Evolutionary conservation across 2,329 filamentous ascomycete species (phyloP), one percentile per base, ranked within the genome.

Genomic region (Colletotrichum musicola): DNA sequence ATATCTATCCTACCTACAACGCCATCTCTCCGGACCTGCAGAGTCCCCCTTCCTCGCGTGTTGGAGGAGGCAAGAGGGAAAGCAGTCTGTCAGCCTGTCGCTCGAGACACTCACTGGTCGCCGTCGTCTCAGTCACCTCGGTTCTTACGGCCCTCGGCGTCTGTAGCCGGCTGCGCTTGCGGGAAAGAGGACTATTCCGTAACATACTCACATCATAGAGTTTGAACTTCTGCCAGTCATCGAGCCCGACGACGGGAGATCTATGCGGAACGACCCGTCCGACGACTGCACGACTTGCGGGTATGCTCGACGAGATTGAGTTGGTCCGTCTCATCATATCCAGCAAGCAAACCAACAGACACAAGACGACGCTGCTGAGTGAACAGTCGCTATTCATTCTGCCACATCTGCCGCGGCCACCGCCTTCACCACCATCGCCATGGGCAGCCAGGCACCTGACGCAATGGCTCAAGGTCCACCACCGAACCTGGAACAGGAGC

Each of bases 401-500:
- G 14, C 42, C 42, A 46, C 16, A 46, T 16, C 44, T 10, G 13
- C 20, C 46, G 18, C 7, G n/a, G 18, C 46, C 46, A 9, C n/a
- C 35, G 30, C 46, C 49, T 18, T 47, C 18, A 53, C 40, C 4
- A 40, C 16, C 40, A 13, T 22, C 40, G 53, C 16, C 22, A 68
- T 68, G 65, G 47, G 62, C 20, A 68, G 30, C 30, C 50, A 27
- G 44, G 30, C 20, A 22, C 35, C 54, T n/a, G n/a, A 22, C 22
- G 50, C 9, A 9, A 42, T 18, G 42, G 5, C 55, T 6, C 65
- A 60, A 6, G 42, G 44, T 42, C 51, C 35, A 13, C 61, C 58
- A 18, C n/a, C 49, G 7, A 63, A 54, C 16, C 10, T 68, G 25
- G 65, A 65, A n/a, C 62, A 65, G 30, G 65, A 68, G 4, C 65